Conservation (phyloP, 2,329 filamentous ascomycete genomes). For the Xylariaceae sp. region DNA sequence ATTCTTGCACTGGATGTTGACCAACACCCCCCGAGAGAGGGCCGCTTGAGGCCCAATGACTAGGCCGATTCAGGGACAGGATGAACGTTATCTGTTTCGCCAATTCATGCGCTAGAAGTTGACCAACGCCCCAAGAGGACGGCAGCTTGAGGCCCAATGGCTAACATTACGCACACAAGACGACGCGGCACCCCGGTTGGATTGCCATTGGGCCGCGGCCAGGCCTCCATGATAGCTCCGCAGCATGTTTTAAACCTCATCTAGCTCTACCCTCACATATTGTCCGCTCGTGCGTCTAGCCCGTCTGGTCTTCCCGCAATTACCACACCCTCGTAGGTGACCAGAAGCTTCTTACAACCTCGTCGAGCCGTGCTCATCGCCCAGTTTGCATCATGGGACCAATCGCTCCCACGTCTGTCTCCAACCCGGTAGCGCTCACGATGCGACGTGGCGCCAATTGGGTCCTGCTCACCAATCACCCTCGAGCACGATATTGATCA, state of each 20-base stretch:
- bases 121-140: conserved; percentile 18
- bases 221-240: conserved; percentile 31
- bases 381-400: conserved; percentile 16
- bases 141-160: not conserved
- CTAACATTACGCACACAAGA: not conserved
- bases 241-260: conserved; percentile 35
- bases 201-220: conserved; percentile 25
- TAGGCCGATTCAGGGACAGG: conserved; percentile 35
- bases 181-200: conserved; percentile 14
- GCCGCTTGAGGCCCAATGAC: conserved; percentile 37
- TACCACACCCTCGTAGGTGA: conserved; percentile 10
- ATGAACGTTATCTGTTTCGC: conserved; percentile 12
- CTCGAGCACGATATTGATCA: conserved; percentile 44
- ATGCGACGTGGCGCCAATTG: conserved; percentile 49
- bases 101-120: conserved; percentile 11
- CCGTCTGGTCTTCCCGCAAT: conserved; percentile 19
- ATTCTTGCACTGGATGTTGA: conserved; percentile 13
- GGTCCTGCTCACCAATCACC: conserved; percentile 42
- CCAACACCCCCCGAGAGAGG: conserved; percentile 21
- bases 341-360: conserved; percentile 11
- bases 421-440: conserved; percentile 13
- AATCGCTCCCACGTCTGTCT: conserved; percentile 14
- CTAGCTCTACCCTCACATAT: conserved; percentile 8
- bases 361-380: conserved; percentile 12
- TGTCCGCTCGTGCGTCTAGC: conserved; percentile 12